Conservation (phyloP, 2,329 filamentous ascomycete species). For the Trichoderma polysporum region DNA sequence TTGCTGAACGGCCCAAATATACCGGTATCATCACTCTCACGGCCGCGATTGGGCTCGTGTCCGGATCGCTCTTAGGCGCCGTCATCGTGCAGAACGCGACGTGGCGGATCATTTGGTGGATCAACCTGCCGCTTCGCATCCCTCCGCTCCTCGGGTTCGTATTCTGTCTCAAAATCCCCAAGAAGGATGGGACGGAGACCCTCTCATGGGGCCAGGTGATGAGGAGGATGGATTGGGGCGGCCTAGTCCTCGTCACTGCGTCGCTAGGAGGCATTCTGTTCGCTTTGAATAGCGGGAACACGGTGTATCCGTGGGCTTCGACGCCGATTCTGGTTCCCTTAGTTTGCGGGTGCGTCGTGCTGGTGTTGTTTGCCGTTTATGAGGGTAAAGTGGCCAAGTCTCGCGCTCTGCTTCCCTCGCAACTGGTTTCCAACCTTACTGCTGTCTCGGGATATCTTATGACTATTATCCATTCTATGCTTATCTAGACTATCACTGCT, state of each 20-base stretch:
- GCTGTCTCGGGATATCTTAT: no score
- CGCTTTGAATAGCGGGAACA: neutral
- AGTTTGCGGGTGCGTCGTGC: neutral
- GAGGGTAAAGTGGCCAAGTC: neutral
- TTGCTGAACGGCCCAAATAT: slow-evolving; percentile 44
- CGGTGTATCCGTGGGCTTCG: neutral
- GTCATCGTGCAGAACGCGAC: slow-evolving; percentile 23
- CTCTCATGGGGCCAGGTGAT: no score
- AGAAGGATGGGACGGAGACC: neutral
- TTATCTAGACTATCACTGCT: no score
- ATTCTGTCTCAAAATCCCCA: neutral
- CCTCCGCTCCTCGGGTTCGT: neutral
- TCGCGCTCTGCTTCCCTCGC: neutral
- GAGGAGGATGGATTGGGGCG: neutral
- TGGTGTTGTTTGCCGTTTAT: neutral
- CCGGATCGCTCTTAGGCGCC: slow-evolving; percentile 32
- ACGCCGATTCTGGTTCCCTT: neutral
- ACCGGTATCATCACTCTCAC: slow-evolving; percentile 33
- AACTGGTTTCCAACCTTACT: neutral
- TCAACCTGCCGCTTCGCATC: neutral
- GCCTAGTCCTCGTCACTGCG: neutral
- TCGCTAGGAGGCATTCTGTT: neutral
- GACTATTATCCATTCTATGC: no score
- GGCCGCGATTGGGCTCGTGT: slow-evolving; percentile 31
- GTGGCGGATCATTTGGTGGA: slow-evolving; percentile 31